Evolutionary conservation across 805 yeast species (phyloP), one percentile per base, ranked within the genome.

Genomic region (Peterozyma xylosa): DNA sequence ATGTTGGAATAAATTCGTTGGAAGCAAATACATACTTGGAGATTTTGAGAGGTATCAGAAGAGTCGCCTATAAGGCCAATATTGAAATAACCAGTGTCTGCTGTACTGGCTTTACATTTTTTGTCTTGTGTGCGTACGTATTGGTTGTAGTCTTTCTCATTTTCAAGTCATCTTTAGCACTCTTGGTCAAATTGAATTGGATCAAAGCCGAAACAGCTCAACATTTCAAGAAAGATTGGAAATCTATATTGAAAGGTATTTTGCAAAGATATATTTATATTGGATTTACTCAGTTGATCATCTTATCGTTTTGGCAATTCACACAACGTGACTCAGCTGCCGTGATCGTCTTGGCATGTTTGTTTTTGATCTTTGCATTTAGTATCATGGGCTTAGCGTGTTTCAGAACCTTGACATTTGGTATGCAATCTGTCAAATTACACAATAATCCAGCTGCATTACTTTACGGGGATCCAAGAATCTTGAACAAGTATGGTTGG

Each of bases 261-360:
- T 51, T 90, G 42, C 73, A 86, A 51, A 76, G 95, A 60, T 84
- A 88, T 55, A 73, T 87, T 45, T 82, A 76, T 54, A 86, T 90
- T 57, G 96, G 95, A 0, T 88, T 86, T 62, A 80, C 95, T 2
- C 95, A 89, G 60, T 64, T 90, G 46, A 70, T 80, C 14, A 76
- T 89, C 42, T 71, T 90, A 46, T 80, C 96, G 10, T 69, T 89
- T 43, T 90, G 95, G 93, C 96, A 90, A 66, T 89, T 88, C 61
- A 77, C 83, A 7, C 73, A 73, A 54, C 66, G 74, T 42, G 96
- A 90, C 56, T 88, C 96, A 1, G 84, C 95, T 1, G 96, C 96
- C 1, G 88, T 90, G 30, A 78, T 90, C 46, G 89, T 87, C 5
- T 64, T 87, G 47, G 91, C 96, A 2, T 82, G 77, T 33, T 64